Evolutionary conservation across 1,284 basidiomycete genomes (phyloP).

Genomic region (Taiwanofungus camphoratus): DNA sequence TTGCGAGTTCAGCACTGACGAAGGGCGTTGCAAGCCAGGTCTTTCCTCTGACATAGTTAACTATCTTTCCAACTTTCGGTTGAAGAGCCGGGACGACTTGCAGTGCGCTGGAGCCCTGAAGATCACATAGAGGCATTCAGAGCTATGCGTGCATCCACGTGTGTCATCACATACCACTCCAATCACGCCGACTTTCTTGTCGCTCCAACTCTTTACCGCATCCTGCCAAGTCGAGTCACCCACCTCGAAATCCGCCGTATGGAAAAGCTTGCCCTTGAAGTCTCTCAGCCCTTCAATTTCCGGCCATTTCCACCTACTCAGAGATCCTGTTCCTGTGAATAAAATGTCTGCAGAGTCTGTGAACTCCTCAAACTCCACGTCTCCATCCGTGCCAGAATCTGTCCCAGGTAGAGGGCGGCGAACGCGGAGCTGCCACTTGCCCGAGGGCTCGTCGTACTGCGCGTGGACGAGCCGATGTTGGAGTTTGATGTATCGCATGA

Average conservation of each 20-base stretch:
- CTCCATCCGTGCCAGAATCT: slow-evolving; percentile 20
- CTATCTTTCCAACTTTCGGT: slow-evolving; percentile 42
- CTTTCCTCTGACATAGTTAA: slow-evolving; percentile 57
- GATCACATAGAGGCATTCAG: not conserved
- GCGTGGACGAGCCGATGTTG: slow-evolving; percentile 47
- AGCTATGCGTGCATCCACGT: no score
- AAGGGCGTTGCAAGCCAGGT: slow-evolving; percentile 56
- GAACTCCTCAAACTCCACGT: slow-evolving; percentile 33
- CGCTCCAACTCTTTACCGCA: slow-evolving; percentile 41
- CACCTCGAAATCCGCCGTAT: slow-evolving; percentile 52
- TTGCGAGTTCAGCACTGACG: slow-evolving; percentile 32
- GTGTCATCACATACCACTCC: slow-evolving; percentile 46
- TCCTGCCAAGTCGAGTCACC: slow-evolving; percentile 40
- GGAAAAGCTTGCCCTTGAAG: slow-evolving; percentile 47
- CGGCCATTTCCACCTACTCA: slow-evolving; percentile 56
- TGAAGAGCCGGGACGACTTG: slow-evolving; percentile 58
- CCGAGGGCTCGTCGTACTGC: slow-evolving; percentile 40
- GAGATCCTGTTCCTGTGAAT: slow-evolving; percentile 42
- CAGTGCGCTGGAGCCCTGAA: slow-evolving; percentile 55
- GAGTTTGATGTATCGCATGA: slow-evolving; percentile 46
- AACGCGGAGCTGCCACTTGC: slow-evolving; percentile 50
- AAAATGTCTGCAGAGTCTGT: slow-evolving; percentile 48
- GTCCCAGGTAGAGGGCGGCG: slow-evolving; percentile 17
- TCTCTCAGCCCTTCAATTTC: slow-evolving; percentile 45
- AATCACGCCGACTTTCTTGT: slow-evolving; percentile 56